Base-by-base conservation (phyloP, 2,329 filamentous ascomycete species). In the Raffaelea ambrosiae region DNA sequence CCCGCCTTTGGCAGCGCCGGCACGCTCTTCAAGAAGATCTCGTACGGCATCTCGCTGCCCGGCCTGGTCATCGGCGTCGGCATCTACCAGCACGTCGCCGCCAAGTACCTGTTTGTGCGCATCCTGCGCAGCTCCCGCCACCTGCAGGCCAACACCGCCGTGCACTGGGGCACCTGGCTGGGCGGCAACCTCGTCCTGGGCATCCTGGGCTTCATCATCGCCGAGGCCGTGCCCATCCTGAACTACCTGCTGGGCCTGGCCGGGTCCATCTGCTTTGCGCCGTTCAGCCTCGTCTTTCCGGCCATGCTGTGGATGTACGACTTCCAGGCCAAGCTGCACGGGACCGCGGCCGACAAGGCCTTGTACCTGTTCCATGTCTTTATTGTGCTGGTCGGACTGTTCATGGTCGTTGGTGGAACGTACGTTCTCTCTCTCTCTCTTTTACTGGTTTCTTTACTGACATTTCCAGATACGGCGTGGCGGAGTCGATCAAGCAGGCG, bases 1-100 rank as follows among this genome's bases (percentile, higher is more conserved):
- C 81, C 81, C 0, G 77, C 77, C 26, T 45, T 48, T 42, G 47
- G 47, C 8, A 78, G 72, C 39, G 80, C 79, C 0, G 79, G 80
- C 10, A 64, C 67, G 5, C 71, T 68, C 1, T 66, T 83, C 54
- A 82, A 83, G 63, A 81, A 77, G 58, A 68, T 82, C 0, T 63
- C 76, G 0, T 84, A 82, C 55, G 80, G 79, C 3, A 66, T 83
- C 40, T 79, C 70, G 3, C 58, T 82, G 9, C 63, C 73, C 3
- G 77, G 77, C 1, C 64, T 82, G 4, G 62, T 75, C 33, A 71
- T 81, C 35, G 57, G 56, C 29, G 59, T 57, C 3, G 59, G 58
- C 46, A 51, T 63, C 8, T 63, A 62, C 48, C 53, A 58, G 39
- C 61, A 63, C 49, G 46, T 48, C 14, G 49, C 49, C 19, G 49